phyloP scores from a whole-genome alignment of 1,284 basidiomycete genomes.

The Cystobasidium sp. region DNA sequence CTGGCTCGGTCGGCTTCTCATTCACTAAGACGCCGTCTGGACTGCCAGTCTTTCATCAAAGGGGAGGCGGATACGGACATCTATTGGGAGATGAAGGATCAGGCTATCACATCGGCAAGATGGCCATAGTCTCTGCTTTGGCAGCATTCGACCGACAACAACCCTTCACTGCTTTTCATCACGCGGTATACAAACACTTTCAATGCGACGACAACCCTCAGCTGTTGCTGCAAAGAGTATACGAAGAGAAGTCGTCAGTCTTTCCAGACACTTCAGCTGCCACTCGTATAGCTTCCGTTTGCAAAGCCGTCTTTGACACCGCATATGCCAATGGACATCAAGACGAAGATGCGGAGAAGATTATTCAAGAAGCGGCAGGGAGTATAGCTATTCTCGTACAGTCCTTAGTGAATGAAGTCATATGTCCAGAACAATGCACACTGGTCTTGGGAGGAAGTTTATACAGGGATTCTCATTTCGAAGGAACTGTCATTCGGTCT shows the following conservation, averaged over 20 bases:
- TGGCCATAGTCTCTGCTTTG: conserved; percentile 21
- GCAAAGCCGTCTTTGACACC: conserved; percentile 21
- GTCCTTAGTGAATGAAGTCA: neutral
- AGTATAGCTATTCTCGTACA: conserved; percentile 16
- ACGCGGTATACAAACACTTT: conserved; percentile 31
- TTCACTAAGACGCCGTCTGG: conserved; percentile 28
- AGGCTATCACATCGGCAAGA: conserved; percentile 38
- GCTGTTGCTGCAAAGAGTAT: conserved; percentile 30
- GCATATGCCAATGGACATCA: conserved; percentile 7
- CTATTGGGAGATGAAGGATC: conserved; percentile 31
- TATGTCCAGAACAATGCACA: conserved; percentile 14
- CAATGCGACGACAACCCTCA: conserved; percentile 31
- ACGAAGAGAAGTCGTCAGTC: conserved; percentile 21
- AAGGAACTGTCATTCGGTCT: neutral
- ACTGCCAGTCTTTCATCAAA: conserved; percentile 21
- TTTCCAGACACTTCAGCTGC: conserved; percentile 10
- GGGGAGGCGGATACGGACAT: conserved; percentile 34
- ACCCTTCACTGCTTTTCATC: conserved; percentile 29
- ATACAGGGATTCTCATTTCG: conserved; percentile 23
- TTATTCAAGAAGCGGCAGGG: conserved; percentile 5
- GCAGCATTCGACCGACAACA: conserved; percentile 26
- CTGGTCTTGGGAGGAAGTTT: conserved; percentile 36
- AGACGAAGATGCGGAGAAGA: conserved; percentile 27
- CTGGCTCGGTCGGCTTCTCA: conserved; percentile 37
- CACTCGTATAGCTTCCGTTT: conserved; percentile 29